Evolutionary conservation across 192 early-diverging fungal species (phyloP).

Genomic region (Linnemannia hyalina): DNA sequence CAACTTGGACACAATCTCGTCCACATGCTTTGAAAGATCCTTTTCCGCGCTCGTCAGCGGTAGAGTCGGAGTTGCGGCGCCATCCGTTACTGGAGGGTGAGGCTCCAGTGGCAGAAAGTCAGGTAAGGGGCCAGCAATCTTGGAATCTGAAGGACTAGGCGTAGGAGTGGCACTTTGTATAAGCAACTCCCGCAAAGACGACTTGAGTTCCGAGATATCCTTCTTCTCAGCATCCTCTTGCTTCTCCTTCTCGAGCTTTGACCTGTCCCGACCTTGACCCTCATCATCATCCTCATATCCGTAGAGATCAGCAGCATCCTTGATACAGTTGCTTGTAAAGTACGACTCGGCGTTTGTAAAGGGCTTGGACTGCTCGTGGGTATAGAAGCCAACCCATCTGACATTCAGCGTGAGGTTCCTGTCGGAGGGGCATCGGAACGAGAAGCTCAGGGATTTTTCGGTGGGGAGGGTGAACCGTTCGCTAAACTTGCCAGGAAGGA

Average conservation of each 20-base stretch:
- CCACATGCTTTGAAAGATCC: background rate
- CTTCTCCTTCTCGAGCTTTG: conserved; percentile 19
- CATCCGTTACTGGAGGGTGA: background rate
- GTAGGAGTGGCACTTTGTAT: background rate
- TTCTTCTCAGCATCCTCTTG: conserved; percentile 16
- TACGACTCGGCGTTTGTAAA: conserved; percentile 15
- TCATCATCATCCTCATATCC: background rate
- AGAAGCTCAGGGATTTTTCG: background rate
- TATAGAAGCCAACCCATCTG: conserved; percentile 27
- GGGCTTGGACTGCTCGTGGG: conserved; percentile 6
- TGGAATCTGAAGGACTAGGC: background rate
- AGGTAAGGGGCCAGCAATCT: background rate
- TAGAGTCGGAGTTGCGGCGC: background rate
- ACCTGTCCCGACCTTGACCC: background rate
- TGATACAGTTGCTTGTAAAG: conserved; percentile 34
- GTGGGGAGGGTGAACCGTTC: conserved; percentile 17
- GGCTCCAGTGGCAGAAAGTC: background rate
- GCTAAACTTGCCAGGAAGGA: conserved; percentile 33
- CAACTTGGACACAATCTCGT: conserved; percentile 27
- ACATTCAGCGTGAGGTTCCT: background rate
- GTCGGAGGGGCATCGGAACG: conserved; percentile 11
- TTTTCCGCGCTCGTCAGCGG: background rate
- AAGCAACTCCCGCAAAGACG: background rate
- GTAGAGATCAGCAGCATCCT: background rate
- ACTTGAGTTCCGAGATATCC: conserved; percentile 12